A percentile compares a stretch with the other conserved stretches of the same genome.
Evolutionary conservation across 805 yeast genomes (phyloP).

Genomic region (Wickerhamiella kurtzmanii): DNA sequence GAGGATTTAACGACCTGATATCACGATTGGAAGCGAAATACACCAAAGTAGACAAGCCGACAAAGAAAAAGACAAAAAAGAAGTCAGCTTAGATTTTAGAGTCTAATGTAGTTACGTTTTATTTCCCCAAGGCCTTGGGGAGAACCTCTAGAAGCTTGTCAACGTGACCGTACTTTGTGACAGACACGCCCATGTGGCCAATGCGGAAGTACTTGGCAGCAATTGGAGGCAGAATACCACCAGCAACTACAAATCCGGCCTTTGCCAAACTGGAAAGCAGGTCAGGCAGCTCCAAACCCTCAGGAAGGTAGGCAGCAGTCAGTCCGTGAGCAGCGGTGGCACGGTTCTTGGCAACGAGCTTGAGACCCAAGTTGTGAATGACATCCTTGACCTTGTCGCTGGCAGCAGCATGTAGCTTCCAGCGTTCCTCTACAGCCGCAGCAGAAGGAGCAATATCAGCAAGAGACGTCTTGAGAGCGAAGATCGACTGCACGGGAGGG

Average conservation of each 20-base stretch:
- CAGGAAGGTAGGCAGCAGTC: conserved; percentile 74
- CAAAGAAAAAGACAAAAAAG: not conserved
- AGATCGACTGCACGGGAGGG: conserved; percentile 80
- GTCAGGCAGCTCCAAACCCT: conserved; percentile 54
- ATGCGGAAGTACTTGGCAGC: conserved; percentile 76
- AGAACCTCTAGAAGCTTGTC: conserved; percentile 37
- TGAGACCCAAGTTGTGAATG: conserved; percentile 47
- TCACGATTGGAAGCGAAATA: conserved; percentile 27
- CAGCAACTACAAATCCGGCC: conserved; percentile 68
- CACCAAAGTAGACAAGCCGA: not conserved
- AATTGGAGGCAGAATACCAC: conserved; percentile 76
- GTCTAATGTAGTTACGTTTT: conserved; percentile 10
- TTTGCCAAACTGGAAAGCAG: conserved; percentile 42
- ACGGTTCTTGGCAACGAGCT: conserved; percentile 47
- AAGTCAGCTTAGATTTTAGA: not conserved
- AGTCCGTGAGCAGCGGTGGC: conserved; percentile 74
- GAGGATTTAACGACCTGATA: conserved; percentile 21
- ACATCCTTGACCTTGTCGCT: conserved; percentile 53
- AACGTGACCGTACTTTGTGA: conserved; percentile 45
- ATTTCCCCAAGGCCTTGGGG: conserved; percentile 22
- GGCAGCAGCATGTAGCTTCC: conserved; percentile 46
- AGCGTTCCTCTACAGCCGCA: conserved; percentile 41
- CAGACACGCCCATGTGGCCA: conserved; percentile 91
- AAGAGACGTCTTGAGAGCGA: conserved; percentile 66
- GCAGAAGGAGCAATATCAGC: conserved; percentile 40